Evolutionary conservation across 495 filamentous ascomycete species (phyloP).

Genomic region (Rostrohypoxylon terebratum): DNA sequence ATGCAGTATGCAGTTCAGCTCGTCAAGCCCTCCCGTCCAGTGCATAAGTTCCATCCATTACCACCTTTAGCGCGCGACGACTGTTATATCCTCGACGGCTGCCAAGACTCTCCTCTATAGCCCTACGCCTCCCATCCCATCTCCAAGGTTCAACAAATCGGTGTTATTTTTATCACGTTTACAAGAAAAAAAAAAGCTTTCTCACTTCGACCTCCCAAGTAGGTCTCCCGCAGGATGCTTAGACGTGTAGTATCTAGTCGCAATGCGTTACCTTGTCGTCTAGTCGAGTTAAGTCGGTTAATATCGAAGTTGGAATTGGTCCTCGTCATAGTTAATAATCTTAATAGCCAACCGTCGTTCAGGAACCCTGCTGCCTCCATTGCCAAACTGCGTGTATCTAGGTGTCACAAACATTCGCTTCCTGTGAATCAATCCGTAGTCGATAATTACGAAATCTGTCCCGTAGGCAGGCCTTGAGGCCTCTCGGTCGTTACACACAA

Average conservation of each 20-base stretch:
- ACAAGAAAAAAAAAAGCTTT: constrained; percentile 15
- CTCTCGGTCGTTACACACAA: background rate
- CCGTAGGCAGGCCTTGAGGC: background rate
- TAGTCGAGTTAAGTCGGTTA: background rate
- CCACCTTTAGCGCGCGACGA: background rate
- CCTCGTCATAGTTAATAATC: constrained; percentile 22
- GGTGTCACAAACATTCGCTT: background rate
- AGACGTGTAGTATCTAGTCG: constrained; percentile 3
- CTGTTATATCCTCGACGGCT: background rate
- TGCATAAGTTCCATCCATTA: constrained; percentile 1
- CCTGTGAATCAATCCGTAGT: constrained; percentile 9
- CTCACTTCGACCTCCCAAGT: background rate
- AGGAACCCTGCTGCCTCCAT: background rate
- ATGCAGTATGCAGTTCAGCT: constrained; percentile 15
- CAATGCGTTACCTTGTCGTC: constrained; percentile 2
- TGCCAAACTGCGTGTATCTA: background rate
- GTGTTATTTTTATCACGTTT: constrained; percentile 15
- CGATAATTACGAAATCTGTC: background rate
- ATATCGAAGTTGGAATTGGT: background rate
- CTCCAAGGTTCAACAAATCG: background rate
- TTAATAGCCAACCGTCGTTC: constrained; percentile 9
- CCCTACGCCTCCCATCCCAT: constrained; percentile 2
- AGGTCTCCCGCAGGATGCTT: constrained; percentile 14
- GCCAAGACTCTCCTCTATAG: constrained; percentile 8
- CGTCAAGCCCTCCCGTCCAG: background rate